Conservation (phyloP, 768 basidiomycete genomes). For the Podaxis sp. region DNA sequence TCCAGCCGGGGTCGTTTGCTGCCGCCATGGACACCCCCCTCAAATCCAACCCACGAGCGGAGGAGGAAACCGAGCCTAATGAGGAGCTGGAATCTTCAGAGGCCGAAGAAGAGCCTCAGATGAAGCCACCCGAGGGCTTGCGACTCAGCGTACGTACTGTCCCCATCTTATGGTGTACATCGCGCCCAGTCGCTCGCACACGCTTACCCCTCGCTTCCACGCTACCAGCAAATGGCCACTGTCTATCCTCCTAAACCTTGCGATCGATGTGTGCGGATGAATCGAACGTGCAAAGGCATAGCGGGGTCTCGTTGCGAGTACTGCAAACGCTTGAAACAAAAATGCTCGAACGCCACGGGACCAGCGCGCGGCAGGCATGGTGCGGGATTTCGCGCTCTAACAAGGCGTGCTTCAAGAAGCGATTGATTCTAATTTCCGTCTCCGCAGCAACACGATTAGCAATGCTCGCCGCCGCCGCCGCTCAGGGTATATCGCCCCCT, state of each 20-base stretch:
- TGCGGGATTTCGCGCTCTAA: constrained; percentile 17
- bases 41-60: constrained; percentile 25
- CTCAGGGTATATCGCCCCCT: constrained; percentile 20
- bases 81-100: constrained; percentile 23
- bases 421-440: constrained; percentile 22
- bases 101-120: constrained; percentile 6
- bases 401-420: not conserved
- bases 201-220: constrained; percentile 15
- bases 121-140: constrained; percentile 24
- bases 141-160: constrained; percentile 18
- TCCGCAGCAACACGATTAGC: constrained; percentile 22
- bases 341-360: constrained; percentile 46
- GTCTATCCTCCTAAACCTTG: constrained; percentile 41
- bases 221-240: constrained; percentile 22
- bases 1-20: constrained; percentile 29
- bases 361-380: constrained; percentile 42
- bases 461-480: constrained; percentile 22
- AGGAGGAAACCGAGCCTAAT: constrained; percentile 30
- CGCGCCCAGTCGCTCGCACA: constrained; percentile 7
- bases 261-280: constrained; percentile 44
- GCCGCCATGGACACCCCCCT: constrained; percentile 33
- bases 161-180: not conserved
- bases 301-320: constrained; percentile 45
- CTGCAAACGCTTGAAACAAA: constrained; percentile 46
- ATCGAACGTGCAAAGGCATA: constrained; percentile 41